Percentiles rank a stretch among this genome's conserved stretches.
These are phyloP conservation scores for Corymbia maculata DNA, from an alignment of 345 rosid species.

Conservation along the genomic window DNA sequence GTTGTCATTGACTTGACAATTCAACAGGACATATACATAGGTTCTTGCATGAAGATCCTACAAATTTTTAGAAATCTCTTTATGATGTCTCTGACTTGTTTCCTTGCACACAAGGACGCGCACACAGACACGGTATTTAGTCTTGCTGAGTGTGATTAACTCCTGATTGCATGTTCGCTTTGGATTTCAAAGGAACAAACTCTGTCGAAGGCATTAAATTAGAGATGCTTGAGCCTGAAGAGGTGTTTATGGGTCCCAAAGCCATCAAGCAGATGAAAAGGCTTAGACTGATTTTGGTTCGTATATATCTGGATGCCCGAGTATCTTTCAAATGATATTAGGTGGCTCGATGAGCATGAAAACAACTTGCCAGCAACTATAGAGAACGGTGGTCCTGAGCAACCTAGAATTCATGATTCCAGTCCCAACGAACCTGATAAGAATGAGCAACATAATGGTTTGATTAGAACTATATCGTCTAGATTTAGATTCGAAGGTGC, in stretches of 20 bases:
- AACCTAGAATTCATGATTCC: too few species aligned
- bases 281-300: conserved; percentile 10
- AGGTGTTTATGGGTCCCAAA: neutral
- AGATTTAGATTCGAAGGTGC: too few species aligned
- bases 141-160: neutral
- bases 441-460: too few species aligned
- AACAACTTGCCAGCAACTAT: neutral
- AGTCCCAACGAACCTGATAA: too few species aligned
- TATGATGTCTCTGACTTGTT: neutral
- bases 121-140: neutral
- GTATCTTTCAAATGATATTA: neutral
- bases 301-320: conserved; percentile 3
- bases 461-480: too few species aligned
- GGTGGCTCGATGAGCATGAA: neutral
- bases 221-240: neutral
- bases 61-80: neutral
- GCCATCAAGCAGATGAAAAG: conserved; percentile 6
- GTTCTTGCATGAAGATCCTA: neutral
- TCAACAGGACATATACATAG: neutral
- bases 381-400: neutral
- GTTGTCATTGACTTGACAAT: neutral
- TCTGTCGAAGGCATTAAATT: conserved; percentile 7
- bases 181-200: conserved; percentile 6
- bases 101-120: neutral
- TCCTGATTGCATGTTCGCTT: neutral